Percentiles rank a stretch among this genome's conserved stretches.
Conservation (phyloP, 345 rosid genomes). For the Hevea brasiliensis region DNA sequence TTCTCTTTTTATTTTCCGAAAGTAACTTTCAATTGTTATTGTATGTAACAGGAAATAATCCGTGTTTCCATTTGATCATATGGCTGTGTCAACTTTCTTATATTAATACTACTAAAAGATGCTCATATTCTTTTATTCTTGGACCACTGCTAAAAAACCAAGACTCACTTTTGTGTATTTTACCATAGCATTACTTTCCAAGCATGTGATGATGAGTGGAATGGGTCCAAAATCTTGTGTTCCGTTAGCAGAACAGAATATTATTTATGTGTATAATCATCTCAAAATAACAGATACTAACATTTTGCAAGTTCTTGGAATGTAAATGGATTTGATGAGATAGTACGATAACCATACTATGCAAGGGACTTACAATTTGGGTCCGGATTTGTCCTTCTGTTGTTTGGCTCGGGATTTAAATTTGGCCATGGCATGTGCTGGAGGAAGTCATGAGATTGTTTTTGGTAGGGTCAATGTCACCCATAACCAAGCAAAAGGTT, state of each 20-base stretch:
- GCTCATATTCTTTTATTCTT: neutral
- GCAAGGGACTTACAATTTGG: neutral
- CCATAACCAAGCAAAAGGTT: constrained; percentile 27
- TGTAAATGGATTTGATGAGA: neutral
- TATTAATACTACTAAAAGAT: neutral
- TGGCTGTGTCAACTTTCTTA: neutral
- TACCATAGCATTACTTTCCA: neutral
- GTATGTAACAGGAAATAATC: neutral
- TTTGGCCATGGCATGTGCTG: constrained; percentile 32
- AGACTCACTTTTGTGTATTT: constrained; percentile 4
- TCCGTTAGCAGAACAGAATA: neutral
- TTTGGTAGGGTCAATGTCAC: constrained; percentile 30
- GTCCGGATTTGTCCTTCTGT: neutral
- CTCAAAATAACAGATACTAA: no score
- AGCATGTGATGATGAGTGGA: constrained; percentile 9
- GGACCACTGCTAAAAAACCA: constrained; percentile 6
- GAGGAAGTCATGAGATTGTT: constrained; percentile 18
- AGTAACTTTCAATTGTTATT: constrained; percentile 13
- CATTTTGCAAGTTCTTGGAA: neutral
- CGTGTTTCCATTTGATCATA: neutral
- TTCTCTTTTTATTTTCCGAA: neutral
- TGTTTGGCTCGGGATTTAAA: constrained; percentile 1
- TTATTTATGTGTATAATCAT: no score
- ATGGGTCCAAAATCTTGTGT: constrained; percentile 6
- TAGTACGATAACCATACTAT: neutral